Conservation (phyloP, 2,329 filamentous ascomycete genomes). For the Apiospora pterosperma region DNA sequence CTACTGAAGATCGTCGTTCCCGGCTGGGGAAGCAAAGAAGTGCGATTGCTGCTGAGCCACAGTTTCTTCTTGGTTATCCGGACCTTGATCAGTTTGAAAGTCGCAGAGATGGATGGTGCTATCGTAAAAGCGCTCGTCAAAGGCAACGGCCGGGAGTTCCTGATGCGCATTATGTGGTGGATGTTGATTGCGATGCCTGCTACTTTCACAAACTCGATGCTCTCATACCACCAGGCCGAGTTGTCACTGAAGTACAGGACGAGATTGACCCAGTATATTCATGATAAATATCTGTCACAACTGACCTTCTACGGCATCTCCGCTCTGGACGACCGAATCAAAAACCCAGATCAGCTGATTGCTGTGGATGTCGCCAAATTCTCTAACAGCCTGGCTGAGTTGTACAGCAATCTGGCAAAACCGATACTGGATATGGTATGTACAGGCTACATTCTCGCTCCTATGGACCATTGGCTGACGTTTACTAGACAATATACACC, state of each 20-base stretch:
- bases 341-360: slow-evolving; percentile 96
- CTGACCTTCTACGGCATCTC: slow-evolving; percentile 98
- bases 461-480: slow-evolving; percentile 18
- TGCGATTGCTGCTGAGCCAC: slow-evolving; percentile 81
- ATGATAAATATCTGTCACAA: slow-evolving; percentile 93
- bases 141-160: slow-evolving; percentile 85
- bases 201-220: slow-evolving; percentile 98
- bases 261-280: slow-evolving; percentile 88
- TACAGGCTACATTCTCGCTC: background rate
- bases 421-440: slow-evolving; percentile 85
- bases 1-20: slow-evolving; percentile 86
- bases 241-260: slow-evolving; percentile 90
- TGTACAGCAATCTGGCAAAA: slow-evolving; percentile 96
- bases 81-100: slow-evolving; percentile 91
- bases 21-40: slow-evolving; percentile 84
- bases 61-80: slow-evolving; percentile 88
- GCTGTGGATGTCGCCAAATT: slow-evolving; percentile 96
- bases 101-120: slow-evolving; percentile 91
- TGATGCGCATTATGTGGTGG: slow-evolving; percentile 92
- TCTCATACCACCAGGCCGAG: slow-evolving; percentile 96
- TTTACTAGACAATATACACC: slow-evolving; percentile 74
- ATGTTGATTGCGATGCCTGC: slow-evolving; percentile 95
- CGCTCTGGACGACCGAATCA: slow-evolving; percentile 93
- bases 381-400: slow-evolving; percentile 87
- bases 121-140: slow-evolving; percentile 90